Percentiles rank a stretch among this genome's conserved stretches.
phyloP scores from a whole-genome alignment of 2,329 filamentous ascomycete species.

The Sphaerostilbella broomeana region DNA sequence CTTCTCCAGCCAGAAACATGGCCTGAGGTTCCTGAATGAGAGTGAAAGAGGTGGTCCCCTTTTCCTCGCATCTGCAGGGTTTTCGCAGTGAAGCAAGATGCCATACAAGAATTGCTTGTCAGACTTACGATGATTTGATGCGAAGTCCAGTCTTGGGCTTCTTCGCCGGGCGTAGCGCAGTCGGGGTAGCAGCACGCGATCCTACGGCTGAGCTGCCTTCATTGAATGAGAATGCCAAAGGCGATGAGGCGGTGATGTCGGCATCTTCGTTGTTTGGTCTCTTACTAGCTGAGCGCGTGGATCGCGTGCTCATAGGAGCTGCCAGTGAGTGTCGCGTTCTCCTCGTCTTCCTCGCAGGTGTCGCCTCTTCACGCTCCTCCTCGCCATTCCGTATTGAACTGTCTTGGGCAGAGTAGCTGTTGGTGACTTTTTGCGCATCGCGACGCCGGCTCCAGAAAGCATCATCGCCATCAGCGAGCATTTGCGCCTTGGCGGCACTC shows the following conservation, averaged over 20 bases:
- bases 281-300: conserved; percentile 47
- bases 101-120: not conserved
- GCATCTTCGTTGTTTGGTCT: conserved; percentile 46
- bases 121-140: conserved; percentile 61
- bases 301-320: conserved; percentile 31
- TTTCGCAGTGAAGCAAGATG: not conserved
- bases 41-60: no score
- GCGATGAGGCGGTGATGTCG: conserved; percentile 45
- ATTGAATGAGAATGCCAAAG: conserved; percentile 43
- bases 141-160: conserved; percentile 56
- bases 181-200: conserved; percentile 57
- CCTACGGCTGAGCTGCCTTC: conserved; percentile 41
- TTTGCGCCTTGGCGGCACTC: conserved; percentile 20
- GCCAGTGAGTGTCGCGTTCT: conserved; percentile 32
- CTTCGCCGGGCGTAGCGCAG: conserved; percentile 48
- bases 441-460: conserved; percentile 30
- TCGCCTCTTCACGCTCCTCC: conserved; percentile 22
- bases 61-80: not conserved
- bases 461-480: conserved; percentile 25
- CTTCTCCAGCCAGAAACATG: not conserved
- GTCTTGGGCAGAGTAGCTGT: conserved; percentile 28
- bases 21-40: no score
- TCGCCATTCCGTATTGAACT: conserved; percentile 32
- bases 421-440: conserved; percentile 35
- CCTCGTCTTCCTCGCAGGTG: conserved; percentile 28